These are phyloP conservation scores for Vitis vinifera DNA, from an alignment of 164 flowering plant genomes.

Conservation along the genomic window DNA sequence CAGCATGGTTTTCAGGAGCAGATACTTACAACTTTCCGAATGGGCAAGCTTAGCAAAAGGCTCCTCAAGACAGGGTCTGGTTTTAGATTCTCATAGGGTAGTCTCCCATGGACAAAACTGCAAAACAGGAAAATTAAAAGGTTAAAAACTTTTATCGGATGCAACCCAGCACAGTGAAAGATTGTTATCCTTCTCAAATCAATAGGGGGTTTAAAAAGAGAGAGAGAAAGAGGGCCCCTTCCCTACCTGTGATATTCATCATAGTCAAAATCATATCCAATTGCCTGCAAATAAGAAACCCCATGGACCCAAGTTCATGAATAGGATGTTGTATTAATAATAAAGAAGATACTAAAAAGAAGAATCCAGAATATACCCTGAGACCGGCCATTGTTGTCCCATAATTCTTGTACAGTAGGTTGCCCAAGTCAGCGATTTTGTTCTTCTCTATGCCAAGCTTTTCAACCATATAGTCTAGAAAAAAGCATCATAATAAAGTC, in stretches of 20 bases:
- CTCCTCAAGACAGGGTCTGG: constrained; percentile 62
- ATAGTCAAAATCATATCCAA: constrained; percentile 71
- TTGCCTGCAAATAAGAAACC: constrained; percentile 42
- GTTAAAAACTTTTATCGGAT: neutral
- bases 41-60: constrained; percentile 54
- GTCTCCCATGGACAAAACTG: constrained; percentile 68
- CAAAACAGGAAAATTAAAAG: constrained; percentile 9
- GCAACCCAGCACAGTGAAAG: no score
- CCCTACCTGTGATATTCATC: constrained; percentile 65
- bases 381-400: constrained; percentile 88
- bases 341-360: neutral
- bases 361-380: constrained; percentile 41
- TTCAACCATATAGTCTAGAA: constrained; percentile 59
- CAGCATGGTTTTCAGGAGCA: neutral
- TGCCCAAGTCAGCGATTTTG: constrained; percentile 38
- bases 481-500: neutral
- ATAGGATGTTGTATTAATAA: no score
- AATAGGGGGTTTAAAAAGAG: neutral
- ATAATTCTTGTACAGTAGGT: constrained; percentile 57
- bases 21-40: constrained; percentile 57
- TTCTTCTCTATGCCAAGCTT: constrained; percentile 51
- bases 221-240: neutral
- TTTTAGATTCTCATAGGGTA: constrained; percentile 60
- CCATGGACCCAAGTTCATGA: neutral
- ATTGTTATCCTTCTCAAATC: no score